A percentile compares a stretch with the other conserved stretches of the same genome.
Evolutionary conservation across 257 asterid genomes (phyloP).

Genomic region (Coffea eugenioides): DNA sequence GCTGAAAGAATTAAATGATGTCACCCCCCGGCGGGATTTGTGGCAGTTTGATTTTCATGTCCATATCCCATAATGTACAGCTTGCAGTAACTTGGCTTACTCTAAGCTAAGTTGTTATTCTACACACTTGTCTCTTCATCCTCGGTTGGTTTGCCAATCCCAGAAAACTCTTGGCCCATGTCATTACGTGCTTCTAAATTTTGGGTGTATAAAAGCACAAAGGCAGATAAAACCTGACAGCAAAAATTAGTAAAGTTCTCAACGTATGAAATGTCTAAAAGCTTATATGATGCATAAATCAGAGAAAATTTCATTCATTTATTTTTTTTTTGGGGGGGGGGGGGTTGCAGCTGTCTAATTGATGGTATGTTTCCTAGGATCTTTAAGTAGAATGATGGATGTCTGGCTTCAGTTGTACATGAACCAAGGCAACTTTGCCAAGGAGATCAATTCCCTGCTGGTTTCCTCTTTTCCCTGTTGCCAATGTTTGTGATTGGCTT

Average conservation of each 20-base stretch:
- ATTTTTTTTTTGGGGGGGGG: no score
- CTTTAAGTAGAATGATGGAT: neutral
- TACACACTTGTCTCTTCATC: neutral
- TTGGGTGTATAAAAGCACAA: neutral
- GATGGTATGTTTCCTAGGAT: neutral
- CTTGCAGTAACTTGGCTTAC: neutral
- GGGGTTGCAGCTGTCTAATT: neutral
- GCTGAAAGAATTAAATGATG: neutral
- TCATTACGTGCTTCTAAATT: neutral
- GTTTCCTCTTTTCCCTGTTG: conserved; percentile 81
- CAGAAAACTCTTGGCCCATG: neutral
- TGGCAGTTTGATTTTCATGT: neutral
- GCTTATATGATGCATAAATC: neutral
- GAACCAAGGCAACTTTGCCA: conserved; percentile 57
- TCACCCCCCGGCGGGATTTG: no score
- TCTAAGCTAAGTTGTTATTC: neutral
- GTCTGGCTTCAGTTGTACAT: neutral
- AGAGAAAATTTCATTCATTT: neutral
- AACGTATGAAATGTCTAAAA: neutral
- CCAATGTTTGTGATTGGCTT: conserved; percentile 36
- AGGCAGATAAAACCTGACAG: neutral
- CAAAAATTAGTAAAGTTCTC: neutral
- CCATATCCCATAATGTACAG: neutral
- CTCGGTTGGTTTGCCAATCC: neutral
- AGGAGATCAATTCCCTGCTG: conserved; percentile 37